Evolutionary conservation across 495 filamentous ascomycete species (phyloP).

Genomic region (Halenospora varia): DNA sequence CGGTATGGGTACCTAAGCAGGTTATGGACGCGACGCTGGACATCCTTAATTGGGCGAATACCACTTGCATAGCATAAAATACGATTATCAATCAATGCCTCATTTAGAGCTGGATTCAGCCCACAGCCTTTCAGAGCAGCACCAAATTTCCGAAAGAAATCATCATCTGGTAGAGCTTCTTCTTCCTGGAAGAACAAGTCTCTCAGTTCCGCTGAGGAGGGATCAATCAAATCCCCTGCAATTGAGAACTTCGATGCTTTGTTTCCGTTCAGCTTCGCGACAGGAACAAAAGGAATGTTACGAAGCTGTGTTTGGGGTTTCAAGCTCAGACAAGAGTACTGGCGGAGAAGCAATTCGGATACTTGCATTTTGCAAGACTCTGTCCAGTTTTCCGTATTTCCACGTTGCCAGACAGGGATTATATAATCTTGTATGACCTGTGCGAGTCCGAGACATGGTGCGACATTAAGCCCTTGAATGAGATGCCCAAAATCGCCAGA

Average conservation of each 20-base stretch:
- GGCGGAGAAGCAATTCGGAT: constrained; percentile 16
- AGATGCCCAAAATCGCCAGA: neutral
- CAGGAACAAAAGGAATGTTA: constrained; percentile 23
- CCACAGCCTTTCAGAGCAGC: constrained; percentile 21
- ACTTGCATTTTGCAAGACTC: constrained; percentile 17
- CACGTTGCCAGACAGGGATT: constrained; percentile 12
- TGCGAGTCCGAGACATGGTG: neutral
- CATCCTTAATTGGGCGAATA: neutral
- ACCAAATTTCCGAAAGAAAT: constrained; percentile 23
- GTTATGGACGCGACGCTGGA: constrained; percentile 13
- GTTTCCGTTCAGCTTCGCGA: constrained; percentile 11
- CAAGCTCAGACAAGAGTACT: constrained; percentile 13
- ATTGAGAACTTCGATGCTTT: constrained; percentile 13
- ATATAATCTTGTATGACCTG: constrained; percentile 11
- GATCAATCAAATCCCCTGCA: constrained; percentile 15
- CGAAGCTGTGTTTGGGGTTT: constrained; percentile 15
- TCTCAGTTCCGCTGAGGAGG: constrained; percentile 5
- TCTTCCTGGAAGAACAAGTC: constrained; percentile 30
- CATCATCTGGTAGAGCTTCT: constrained; percentile 25
- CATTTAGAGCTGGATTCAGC: constrained; percentile 20
- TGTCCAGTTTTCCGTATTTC: constrained; percentile 3
- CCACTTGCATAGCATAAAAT: constrained; percentile 7
- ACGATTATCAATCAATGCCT: constrained; percentile 15
- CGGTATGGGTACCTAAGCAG: constrained; percentile 18
- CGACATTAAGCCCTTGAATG: constrained; percentile 5